A percentile compares a stretch with the other conserved stretches of the same genome.
Evolutionary conservation across 2,329 filamentous ascomycete species (phyloP).

Genomic region (Cytospora schulzeri): DNA sequence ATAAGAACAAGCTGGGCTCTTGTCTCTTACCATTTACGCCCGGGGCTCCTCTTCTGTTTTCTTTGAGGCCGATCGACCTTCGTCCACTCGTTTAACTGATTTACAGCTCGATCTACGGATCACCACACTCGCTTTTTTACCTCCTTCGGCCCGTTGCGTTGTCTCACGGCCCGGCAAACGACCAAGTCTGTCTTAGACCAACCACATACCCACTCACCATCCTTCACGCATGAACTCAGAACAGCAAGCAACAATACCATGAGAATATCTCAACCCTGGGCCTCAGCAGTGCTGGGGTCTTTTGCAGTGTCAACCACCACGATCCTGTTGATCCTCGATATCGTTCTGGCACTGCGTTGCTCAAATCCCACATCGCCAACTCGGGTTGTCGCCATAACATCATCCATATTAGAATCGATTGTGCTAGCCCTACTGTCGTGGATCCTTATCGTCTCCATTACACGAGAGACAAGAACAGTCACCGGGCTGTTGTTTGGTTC

Average conservation of each 20-base stretch:
- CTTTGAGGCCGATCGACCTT: slow-evolving; percentile 24
- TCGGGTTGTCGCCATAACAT: slow-evolving; percentile 41
- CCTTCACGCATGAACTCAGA: slow-evolving; percentile 22
- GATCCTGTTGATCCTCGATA: slow-evolving; percentile 43
- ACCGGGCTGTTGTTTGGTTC: slow-evolving; percentile 42
- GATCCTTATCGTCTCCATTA: slow-evolving; percentile 36
- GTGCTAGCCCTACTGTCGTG: slow-evolving; percentile 41
- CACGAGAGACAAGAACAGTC: slow-evolving; percentile 31
- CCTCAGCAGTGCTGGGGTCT: slow-evolving; percentile 42
- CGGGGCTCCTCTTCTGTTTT: slow-evolving; percentile 2
- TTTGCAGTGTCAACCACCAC: slow-evolving; percentile 43
- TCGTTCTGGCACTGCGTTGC: slow-evolving; percentile 42
- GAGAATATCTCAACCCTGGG: slow-evolving; percentile 25
- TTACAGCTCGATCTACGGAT: slow-evolving; percentile 26
- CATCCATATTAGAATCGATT: slow-evolving; percentile 41
- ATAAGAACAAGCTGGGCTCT: slow-evolving; percentile 24
- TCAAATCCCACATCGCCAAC: slow-evolving; percentile 36
- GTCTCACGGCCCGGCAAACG: slow-evolving; percentile 12
- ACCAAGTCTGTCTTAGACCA: slow-evolving; percentile 22
- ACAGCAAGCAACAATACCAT: slow-evolving; percentile 18
- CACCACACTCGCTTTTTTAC: slow-evolving; percentile 13
- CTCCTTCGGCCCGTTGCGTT: slow-evolving; percentile 20
- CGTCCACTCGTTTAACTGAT: slow-evolving; percentile 27
- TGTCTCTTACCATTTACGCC: slow-evolving; percentile 2
- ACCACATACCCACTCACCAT: slow-evolving; percentile 19